Conservation (phyloP, 2,329 filamentous ascomycete species). For the Penicillium capsulatum region DNA sequence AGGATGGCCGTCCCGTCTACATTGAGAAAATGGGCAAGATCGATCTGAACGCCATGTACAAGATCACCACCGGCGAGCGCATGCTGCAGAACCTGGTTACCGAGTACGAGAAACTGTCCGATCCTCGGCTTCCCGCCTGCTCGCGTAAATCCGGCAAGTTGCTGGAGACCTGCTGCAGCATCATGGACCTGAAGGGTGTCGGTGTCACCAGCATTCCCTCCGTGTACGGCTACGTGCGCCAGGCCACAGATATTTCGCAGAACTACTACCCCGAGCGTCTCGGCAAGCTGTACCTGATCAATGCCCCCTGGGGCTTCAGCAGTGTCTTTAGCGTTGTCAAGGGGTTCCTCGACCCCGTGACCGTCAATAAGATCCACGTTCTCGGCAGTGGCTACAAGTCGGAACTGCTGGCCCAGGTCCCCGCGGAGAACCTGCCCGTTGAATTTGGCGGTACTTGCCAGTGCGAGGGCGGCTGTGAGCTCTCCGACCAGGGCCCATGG, state of each 20-base stretch:
- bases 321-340: slow-evolving; percentile 82
- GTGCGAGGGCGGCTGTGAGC: slow-evolving; percentile 74
- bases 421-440: slow-evolving; percentile 83
- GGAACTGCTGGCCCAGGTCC: slow-evolving; percentile 79
- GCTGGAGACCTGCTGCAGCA: slow-evolving; percentile 95
- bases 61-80: slow-evolving; percentile 85
- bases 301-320: slow-evolving; percentile 93
- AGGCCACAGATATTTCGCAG: slow-evolving; percentile 84
- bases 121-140: slow-evolving; percentile 90
- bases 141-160: slow-evolving; percentile 85
- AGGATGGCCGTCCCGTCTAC: slow-evolving; percentile 96
- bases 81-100: slow-evolving; percentile 96
- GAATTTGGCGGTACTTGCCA: slow-evolving; percentile 78
- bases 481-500: slow-evolving; percentile 93
- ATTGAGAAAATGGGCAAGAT: slow-evolving; percentile 95
- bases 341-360: slow-evolving; percentile 93
- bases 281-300: slow-evolving; percentile 95
- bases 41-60: slow-evolving; percentile 82
- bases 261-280: slow-evolving; percentile 99
- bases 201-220: slow-evolving; percentile 73
- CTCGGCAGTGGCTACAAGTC: slow-evolving; percentile 76
- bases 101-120: slow-evolving; percentile 94
- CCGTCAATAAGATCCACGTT: slow-evolving; percentile 91
- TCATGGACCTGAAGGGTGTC: slow-evolving; percentile 97
- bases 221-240: slow-evolving; percentile 82